Evolutionary conservation across 2,329 filamentous ascomycete species (phyloP), one percentile per base, ranked within the genome.

Genomic region (Seiridium unicorne): DNA sequence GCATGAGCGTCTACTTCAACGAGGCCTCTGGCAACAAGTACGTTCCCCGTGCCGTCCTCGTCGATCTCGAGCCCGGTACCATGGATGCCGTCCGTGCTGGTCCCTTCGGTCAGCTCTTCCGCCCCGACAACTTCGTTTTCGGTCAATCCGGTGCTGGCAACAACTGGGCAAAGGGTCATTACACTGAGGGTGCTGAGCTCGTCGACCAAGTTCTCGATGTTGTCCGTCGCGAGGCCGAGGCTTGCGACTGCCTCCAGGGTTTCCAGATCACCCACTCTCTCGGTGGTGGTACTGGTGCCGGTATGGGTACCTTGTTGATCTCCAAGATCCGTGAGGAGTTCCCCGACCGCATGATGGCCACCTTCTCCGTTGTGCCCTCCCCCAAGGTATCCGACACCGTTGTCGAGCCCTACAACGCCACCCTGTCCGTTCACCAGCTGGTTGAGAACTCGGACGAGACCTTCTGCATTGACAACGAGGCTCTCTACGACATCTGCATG

Each of bases 121-220:
- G 95, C 69, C 95, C 95, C 77, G 95, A 99, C 85, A 99, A 98
- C 90, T 98, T 98, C 83, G 93, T 98, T 77, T 98, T 98, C 81
- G 95, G 95, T 73, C 95, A 98, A 85, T 98, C 95, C 73, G 94
- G 95, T 87, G 95, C 95, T 79, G 95, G 95, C 83, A 99, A 99
- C 92, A 98, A 98, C 89, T 99, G 95, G 95, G 95, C 95, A 81
- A 99, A 98, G 90, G 95, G 95, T 84, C 95, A 99, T 81, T 99
- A 99, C 88, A 99, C 95, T 68, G 95, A 99, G 85, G 95, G 95
- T 88, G 95, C 95, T 71, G 95, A 99, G 85, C 88, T 98, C 66
- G 95, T 99, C 70, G 95, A 99, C 85, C 87, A 97, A 76, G 95
- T 99, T 70, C 89, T 99, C 71, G 95, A 98, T 77, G 95, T 99